Conservation (phyloP, 1,139 yeast species). For the Groenewaldozyma sp. region DNA sequence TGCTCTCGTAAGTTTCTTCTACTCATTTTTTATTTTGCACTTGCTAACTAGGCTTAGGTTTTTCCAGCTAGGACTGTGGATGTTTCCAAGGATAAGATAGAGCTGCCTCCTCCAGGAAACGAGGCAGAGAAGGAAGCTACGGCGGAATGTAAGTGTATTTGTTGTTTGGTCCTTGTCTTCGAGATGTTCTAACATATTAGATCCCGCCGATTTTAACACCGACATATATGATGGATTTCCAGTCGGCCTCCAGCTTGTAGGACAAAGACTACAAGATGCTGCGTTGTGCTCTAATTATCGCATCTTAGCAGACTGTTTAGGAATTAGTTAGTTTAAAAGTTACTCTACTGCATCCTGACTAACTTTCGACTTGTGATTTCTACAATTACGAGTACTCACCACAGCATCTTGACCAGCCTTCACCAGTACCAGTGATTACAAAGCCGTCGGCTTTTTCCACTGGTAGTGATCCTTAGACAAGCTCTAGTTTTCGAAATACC, state of each 20-base stretch:
- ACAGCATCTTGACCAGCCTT: too few relatives aligned
- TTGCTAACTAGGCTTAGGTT: constrained; percentile 1
- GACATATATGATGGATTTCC: constrained; percentile 17
- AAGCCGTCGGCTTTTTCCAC: too few relatives aligned
- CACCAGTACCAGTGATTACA: too few relatives aligned
- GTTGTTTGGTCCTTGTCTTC: not conserved
- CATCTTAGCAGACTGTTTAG: not conserved
- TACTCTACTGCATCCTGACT: too few relatives aligned
- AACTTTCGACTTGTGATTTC: too few relatives aligned
- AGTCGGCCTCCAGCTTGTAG: constrained; percentile 19
- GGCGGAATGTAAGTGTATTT: constrained; percentile 12
- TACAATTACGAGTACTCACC: too few relatives aligned
- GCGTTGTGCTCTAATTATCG: constrained; percentile 13
- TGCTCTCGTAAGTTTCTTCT: constrained; percentile 11
- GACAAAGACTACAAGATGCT: constrained; percentile 19
- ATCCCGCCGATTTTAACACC: constrained; percentile 8
- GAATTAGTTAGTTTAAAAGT: constrained; percentile 4
- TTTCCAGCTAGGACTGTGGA: constrained; percentile 18
- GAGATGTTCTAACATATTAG: constrained; percentile 5
- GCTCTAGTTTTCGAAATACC: too few relatives aligned
- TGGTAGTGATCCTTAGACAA: too few relatives aligned
- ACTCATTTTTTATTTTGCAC: not conserved
- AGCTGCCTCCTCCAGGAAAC: constrained; percentile 15
- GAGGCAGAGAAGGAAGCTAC: constrained; percentile 14
- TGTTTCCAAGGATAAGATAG: constrained; percentile 15